Evolutionary conservation across 2,329 filamentous ascomycete species (phyloP).

Genomic region (Microdochium bolleyi): DNA sequence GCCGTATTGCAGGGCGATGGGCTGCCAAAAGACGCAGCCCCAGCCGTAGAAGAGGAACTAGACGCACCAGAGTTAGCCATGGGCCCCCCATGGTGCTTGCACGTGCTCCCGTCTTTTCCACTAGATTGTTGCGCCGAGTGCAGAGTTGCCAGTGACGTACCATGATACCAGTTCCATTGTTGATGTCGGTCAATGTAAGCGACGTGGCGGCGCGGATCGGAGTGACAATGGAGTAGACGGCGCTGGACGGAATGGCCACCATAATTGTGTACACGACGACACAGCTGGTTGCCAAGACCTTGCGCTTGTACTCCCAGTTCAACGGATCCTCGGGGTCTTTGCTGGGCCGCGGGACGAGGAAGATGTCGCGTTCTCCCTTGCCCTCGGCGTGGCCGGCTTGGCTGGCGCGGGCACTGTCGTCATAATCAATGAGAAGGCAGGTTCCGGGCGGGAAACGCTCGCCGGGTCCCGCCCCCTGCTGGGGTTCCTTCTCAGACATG

Average conservation of each 20-base stretch:
- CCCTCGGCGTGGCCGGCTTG: too few relatives aligned
- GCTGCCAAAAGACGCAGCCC: conserved; percentile 23
- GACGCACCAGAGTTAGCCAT: too few relatives aligned
- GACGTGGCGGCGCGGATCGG: conserved; percentile 23
- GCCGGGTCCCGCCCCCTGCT: too few relatives aligned
- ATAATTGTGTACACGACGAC: conserved; percentile 14
- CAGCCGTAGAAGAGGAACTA: conserved; percentile 25
- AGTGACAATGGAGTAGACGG: conserved; percentile 28
- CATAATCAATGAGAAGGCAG: too few relatives aligned
- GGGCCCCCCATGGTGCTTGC: too few relatives aligned
- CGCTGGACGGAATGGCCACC: conserved; percentile 18
- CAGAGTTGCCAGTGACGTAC: neutral
- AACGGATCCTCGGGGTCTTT: conserved; percentile 28
- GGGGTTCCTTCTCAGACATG: too few relatives aligned
- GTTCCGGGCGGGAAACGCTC: too few relatives aligned
- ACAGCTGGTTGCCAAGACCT: conserved; percentile 17
- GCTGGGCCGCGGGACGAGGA: conserved; percentile 25
- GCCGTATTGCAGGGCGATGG: conserved; percentile 21
- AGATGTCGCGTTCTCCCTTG: conserved; percentile 25
- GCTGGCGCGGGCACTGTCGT: too few relatives aligned
- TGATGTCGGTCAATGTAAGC: conserved; percentile 23
- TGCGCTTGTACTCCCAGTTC: conserved; percentile 25
- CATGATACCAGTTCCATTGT: conserved; percentile 31
- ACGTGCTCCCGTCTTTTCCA: too few relatives aligned
- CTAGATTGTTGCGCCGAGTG: too few relatives aligned